Base-by-base conservation (phyloP, 352 stramenopile genomes). In the Achlya hypogyna region DNA sequence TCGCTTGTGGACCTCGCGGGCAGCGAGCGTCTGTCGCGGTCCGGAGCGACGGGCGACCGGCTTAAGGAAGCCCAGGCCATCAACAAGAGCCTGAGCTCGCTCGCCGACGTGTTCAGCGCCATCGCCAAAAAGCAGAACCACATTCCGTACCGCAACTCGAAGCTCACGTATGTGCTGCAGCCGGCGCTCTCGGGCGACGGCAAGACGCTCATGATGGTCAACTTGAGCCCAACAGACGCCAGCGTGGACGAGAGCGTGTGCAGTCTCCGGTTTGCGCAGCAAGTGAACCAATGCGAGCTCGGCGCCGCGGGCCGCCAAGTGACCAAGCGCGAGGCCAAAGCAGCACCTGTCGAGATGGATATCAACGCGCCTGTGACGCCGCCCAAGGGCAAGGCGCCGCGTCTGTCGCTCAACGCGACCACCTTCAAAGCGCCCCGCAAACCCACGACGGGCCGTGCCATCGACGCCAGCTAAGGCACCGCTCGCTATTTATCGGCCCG, bases 191-290 rank as follows among this genome's bases (percentile, higher is more conserved):
- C 94, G 67, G 97, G 97, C 10, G 96, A 99, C 78, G 96, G 97
- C 43, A 99, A 99, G 81, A 98, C 96, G 68, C 82, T 99, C 42
- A 99, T 99, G 97, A 98, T 99, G 85, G 97, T 99, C 43, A 99
- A 99, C 74, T 75, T 99, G 28, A 98, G 93, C 71, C 97, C 98
- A 3, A 99, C 96, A 22, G 82, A 89, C 29, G 78, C 86, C 49
- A 98, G 95, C 63, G 79, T 97, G 35, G 87, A 97, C 70, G 98
- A 99, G 78, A 98, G 94, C 71, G 74, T 99, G 5, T 99, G 97
- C 78, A 99, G 95, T 64, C 86, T 99, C 31, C 86, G 97, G 51
- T 99, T 99, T 76, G 98, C 97, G 8, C 78, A 93, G 42, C 91
- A 97, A 71, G 96, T 98, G 52, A 98, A 98, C 73, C 85, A 98